Conservation (phyloP, 2,329 filamentous ascomycete genomes). For the Aspergillus transmontanensis region DNA sequence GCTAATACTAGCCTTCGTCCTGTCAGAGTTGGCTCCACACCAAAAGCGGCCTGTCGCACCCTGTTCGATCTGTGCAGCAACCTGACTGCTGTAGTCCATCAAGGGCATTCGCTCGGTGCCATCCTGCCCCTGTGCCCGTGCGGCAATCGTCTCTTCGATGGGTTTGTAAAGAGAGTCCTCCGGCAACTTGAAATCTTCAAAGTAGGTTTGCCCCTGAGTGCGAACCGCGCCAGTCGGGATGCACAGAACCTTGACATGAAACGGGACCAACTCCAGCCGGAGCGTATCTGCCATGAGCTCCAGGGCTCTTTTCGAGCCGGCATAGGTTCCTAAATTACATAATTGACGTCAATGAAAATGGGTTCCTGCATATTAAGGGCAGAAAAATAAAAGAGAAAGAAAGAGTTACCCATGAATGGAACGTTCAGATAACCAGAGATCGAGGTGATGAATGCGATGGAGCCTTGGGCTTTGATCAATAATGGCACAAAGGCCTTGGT, state of each 20-base stretch:
- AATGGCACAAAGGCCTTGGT: conserved; percentile 30
- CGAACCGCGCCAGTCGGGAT: conserved; percentile 23
- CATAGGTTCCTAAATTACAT: conserved; percentile 18
- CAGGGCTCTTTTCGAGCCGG: conserved; percentile 25
- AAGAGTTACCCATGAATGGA: conserved; percentile 31
- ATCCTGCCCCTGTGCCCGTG: conserved; percentile 14
- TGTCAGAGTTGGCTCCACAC: conserved; percentile 3
- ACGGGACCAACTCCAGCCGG: conserved; percentile 26
- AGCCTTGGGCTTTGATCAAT: conserved; percentile 23
- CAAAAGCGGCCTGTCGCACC: conserved; percentile 19
- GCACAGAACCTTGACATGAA: conserved; percentile 21
- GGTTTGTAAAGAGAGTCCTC: conserved; percentile 22
- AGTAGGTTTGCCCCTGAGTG: conserved; percentile 20
- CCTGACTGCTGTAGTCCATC: conserved; percentile 13
- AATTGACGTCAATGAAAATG: not conserved
- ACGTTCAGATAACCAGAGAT: conserved; percentile 20
- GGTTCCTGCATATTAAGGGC: no score
- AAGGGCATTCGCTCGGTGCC: conserved; percentile 4
- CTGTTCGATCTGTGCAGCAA: conserved; percentile 11
- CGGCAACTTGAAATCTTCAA: conserved; percentile 20
- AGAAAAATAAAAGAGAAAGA: no score
- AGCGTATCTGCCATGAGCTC: conserved; percentile 26
- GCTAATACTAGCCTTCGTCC: not conserved
- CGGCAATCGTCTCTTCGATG: conserved; percentile 18
- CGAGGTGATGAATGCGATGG: conserved; percentile 27